Evolutionary conservation across 164 flowering plant genomes (phyloP).

Genomic region (Warburgia ugandensis): DNA sequence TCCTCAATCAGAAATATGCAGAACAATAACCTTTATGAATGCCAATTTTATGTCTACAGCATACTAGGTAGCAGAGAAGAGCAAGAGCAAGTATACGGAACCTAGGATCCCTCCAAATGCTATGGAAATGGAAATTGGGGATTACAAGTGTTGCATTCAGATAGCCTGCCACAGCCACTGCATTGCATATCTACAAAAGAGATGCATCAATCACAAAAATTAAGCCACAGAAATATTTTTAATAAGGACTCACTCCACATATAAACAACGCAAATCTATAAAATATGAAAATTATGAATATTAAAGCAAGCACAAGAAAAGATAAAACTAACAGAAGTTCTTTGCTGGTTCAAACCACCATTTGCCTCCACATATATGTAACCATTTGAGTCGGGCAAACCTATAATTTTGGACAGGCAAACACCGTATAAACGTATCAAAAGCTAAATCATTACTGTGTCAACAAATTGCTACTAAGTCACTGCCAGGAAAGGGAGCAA

Average conservation of each 20-base stretch:
- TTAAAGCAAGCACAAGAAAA: neutral
- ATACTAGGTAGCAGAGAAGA: neutral
- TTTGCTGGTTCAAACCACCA: slow-evolving; percentile 97
- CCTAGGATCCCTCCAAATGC: slow-evolving; percentile 99
- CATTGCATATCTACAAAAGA: slow-evolving; percentile 84
- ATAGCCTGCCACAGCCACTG: slow-evolving; percentile 96
- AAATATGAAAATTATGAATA: neutral
- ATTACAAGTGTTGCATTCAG: slow-evolving; percentile 93
- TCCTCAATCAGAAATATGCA: too few species aligned
- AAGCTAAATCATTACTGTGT: neutral
- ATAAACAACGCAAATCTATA: neutral
- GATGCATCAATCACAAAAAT: slow-evolving; percentile 11
- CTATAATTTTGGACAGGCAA: slow-evolving; percentile 25
- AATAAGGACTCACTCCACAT: neutral
- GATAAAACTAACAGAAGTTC: slow-evolving; percentile 67
- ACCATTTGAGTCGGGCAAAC: slow-evolving; percentile 89
- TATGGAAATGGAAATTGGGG: slow-evolving; percentile 89
- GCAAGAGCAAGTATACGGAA: slow-evolving; percentile 13
- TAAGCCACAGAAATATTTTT: slow-evolving; percentile 8
- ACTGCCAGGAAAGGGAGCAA: neutral
- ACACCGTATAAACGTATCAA: neutral
- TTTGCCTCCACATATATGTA: slow-evolving; percentile 91
- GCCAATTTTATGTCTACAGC: too few species aligned
- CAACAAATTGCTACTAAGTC: neutral
- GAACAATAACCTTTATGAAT: too few species aligned